Evolutionary conservation across 1,139 yeast species (phyloP).

Genomic region (Diutina scorzettiae): DNA sequence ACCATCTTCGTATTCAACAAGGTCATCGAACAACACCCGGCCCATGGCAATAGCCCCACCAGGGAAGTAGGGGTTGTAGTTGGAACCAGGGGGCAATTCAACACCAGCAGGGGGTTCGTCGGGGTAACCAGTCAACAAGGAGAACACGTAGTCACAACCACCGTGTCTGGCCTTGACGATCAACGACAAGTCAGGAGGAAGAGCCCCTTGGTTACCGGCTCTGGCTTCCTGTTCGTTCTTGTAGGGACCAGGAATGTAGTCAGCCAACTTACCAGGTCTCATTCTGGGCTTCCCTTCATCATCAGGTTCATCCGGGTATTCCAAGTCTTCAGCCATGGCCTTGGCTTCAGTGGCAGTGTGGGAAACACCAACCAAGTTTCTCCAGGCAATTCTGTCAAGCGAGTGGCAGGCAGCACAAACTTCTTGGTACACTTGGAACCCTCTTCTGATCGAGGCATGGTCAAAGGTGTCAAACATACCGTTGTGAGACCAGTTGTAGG

Average conservation of each 20-base stretch:
- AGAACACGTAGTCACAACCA: slow-evolving; percentile 88
- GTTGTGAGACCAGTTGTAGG: slow-evolving; percentile 86
- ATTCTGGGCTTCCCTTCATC: slow-evolving; percentile 98
- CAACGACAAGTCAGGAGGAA: slow-evolving; percentile 95
- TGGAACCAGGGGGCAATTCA: slow-evolving; percentile 78
- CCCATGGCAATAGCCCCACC: slow-evolving; percentile 99
- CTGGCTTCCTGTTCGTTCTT: slow-evolving; percentile 98
- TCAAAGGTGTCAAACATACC: slow-evolving; percentile 90
- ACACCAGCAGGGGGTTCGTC: slow-evolving; percentile 99
- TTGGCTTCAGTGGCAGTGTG: slow-evolving; percentile 87
- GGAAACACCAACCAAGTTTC: slow-evolving; percentile 94
- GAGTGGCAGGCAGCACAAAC: slow-evolving; percentile 99
- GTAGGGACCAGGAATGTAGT: slow-evolving; percentile 89
- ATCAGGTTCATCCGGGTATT: slow-evolving; percentile 98
- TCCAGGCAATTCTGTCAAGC: slow-evolving; percentile 94
- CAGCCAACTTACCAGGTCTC: slow-evolving; percentile 98
- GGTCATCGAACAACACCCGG: slow-evolving; percentile 91
- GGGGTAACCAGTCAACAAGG: slow-evolving; percentile 95
- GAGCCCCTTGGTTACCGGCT: slow-evolving; percentile 98
- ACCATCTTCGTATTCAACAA: slow-evolving; percentile 98
- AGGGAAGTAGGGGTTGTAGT: slow-evolving; percentile 99
- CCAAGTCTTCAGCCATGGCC: slow-evolving; percentile 92
- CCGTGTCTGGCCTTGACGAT: slow-evolving; percentile 99
- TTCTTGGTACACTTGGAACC: slow-evolving; percentile 97
- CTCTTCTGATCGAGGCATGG: slow-evolving; percentile 96